Percentiles rank a stretch among this genome's conserved stretches.
These are phyloP conservation scores for Erucastrum elatum DNA, from an alignment of 345 rosid genomes.

Conservation along the genomic window DNA sequence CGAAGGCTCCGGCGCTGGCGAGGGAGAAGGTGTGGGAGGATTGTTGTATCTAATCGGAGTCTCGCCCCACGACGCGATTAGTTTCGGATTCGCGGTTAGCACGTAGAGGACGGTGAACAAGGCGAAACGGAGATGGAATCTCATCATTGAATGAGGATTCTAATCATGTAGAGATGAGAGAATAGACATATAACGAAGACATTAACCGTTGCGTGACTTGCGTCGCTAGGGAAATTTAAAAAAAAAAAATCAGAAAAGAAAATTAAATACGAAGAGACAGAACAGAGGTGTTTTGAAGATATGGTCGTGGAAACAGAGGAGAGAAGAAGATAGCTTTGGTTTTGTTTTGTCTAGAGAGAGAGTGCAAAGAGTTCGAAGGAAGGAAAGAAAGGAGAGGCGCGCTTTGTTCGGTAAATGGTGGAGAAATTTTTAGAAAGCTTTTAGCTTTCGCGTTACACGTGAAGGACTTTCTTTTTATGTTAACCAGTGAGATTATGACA, in stretches of 20 bases:
- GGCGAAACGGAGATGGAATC: constrained; percentile 17
- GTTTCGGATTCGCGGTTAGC: neutral
- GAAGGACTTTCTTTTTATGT: constrained; percentile 33
- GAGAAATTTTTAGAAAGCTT: constrained; percentile 28
- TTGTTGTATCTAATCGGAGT: constrained; percentile 45
- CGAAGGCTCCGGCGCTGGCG: constrained; percentile 72
- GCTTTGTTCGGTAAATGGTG: constrained; percentile 37
- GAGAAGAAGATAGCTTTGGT: constrained; percentile 21
- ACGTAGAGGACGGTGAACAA: constrained; percentile 25
- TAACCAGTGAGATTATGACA: neutral
- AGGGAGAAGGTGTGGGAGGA: constrained; percentile 74
- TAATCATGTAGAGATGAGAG: constrained; percentile 17
- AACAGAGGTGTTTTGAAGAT: neutral
- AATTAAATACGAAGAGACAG: neutral
- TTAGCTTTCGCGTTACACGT: constrained; percentile 33
- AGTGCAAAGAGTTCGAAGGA: constrained; percentile 19
- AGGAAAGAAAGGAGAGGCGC: constrained; percentile 29
- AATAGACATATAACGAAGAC: constrained; percentile 2
- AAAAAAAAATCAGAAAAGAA: neutral
- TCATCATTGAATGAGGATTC: constrained; percentile 15
- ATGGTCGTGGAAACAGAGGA: constrained; percentile 6
- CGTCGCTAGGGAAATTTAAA: neutral
- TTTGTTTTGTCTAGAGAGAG: constrained; percentile 9
- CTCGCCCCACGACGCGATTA: constrained; percentile 18
- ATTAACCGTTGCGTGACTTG: constrained; percentile 31